phyloP scores from a whole-genome alignment of 805 yeast genomes.

The Hanseniaspora singularis region DNA sequence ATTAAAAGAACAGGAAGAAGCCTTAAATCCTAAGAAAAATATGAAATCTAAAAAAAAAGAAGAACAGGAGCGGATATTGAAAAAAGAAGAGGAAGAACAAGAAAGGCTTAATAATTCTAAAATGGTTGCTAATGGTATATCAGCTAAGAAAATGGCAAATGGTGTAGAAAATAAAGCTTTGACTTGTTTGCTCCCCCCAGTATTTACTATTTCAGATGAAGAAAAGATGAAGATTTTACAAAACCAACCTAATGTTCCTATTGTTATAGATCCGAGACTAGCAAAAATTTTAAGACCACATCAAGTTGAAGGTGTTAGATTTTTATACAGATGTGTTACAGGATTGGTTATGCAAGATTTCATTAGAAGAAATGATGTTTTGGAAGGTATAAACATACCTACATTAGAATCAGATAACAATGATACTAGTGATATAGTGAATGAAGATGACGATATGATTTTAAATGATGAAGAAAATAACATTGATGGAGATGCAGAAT shows the following conservation, averaged over 20 bases:
- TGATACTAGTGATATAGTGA: neutral
- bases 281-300: conserved; percentile 85
- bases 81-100: conserved; percentile 21
- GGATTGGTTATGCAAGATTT: conserved; percentile 48
- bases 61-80: conserved; percentile 24
- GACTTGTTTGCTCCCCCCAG: conserved; percentile 48
- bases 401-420: neutral
- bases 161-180: conserved; percentile 44
- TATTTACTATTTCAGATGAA: conserved; percentile 48
- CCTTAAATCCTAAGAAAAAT: conserved; percentile 25
- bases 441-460: neutral
- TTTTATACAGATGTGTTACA: conserved; percentile 78
- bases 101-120: conserved; percentile 19
- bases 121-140: conserved; percentile 27
- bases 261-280: conserved; percentile 82
- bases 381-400: conserved; percentile 6
- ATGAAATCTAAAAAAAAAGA: conserved; percentile 24
- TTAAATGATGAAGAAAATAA: conserved; percentile 7
- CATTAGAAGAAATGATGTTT: conserved; percentile 11
- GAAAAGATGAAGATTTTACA: conserved; percentile 33
- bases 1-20: conserved; percentile 18
- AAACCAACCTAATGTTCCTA: conserved; percentile 78
- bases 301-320: conserved; percentile 90
- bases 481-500: neutral
- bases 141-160: conserved; percentile 25